These are phyloP conservation scores for Zoysia japonica DNA, from an alignment of 176 grass and related monocot species.

Conservation along the genomic window DNA sequence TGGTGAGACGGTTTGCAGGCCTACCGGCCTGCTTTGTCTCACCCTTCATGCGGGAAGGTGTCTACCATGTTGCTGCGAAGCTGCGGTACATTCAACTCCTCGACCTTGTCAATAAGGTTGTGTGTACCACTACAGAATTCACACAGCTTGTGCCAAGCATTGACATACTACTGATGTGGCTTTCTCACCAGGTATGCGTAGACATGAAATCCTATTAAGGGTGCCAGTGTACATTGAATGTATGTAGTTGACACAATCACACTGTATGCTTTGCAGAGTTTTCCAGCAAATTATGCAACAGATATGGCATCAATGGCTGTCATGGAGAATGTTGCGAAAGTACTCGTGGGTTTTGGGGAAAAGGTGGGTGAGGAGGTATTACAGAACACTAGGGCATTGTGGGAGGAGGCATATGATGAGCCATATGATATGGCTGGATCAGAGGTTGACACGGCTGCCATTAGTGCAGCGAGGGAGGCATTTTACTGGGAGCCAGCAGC, in stretches of 20 bases:
- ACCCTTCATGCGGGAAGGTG: slow-evolving; percentile 63
- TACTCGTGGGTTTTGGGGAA: slow-evolving; percentile 49
- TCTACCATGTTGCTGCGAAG: slow-evolving; percentile 76
- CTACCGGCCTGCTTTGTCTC: slow-evolving; percentile 51
- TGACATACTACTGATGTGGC: slow-evolving; percentile 87
- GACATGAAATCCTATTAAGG: slow-evolving; percentile 15
- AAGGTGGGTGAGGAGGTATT: slow-evolving; percentile 38
- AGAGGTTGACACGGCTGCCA: slow-evolving; percentile 38
- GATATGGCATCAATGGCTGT: slow-evolving; percentile 47
- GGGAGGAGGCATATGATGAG: slow-evolving; percentile 79
- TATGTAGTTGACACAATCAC: slow-evolving; percentile 5
- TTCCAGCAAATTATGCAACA: slow-evolving; percentile 61
- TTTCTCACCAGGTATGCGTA: slow-evolving; percentile 78
- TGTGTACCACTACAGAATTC: slow-evolving; percentile 1
- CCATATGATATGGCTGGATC: slow-evolving; percentile 73
- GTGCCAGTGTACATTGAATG: background rate
- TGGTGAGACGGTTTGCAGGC: slow-evolving; percentile 42
- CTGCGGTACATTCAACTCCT: slow-evolving; percentile 66
- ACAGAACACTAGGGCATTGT: slow-evolving; percentile 49
- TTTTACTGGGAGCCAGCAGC: slow-evolving; percentile 61
- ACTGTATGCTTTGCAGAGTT: slow-evolving; percentile 55
- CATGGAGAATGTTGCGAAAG: slow-evolving; percentile 28
- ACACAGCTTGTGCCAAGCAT: slow-evolving; percentile 60
- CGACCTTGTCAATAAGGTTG: slow-evolving; percentile 53
- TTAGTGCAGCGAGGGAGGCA: slow-evolving; percentile 40